Evolutionary conservation across 768 basidiomycete species (phyloP).

Genomic region (Gelatoporia subvermispora): DNA sequence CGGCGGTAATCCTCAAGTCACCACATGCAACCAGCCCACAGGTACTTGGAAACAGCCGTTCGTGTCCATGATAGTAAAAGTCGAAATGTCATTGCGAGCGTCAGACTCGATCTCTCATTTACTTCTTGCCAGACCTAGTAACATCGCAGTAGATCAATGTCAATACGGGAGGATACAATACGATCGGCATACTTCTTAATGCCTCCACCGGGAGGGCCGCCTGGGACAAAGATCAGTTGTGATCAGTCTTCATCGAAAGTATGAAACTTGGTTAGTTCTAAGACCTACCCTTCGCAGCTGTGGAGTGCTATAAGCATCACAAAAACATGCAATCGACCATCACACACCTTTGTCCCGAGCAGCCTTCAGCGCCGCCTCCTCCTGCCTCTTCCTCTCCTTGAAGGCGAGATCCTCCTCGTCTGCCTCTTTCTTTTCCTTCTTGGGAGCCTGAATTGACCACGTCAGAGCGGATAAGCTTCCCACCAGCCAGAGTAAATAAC

Average conservation of each 20-base stretch:
- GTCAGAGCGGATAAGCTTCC: not conserved
- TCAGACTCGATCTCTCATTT: constrained; percentile 17
- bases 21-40: too few species aligned
- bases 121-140: constrained; percentile 69
- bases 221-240: constrained; percentile 30
- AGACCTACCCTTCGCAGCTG: constrained; percentile 50
- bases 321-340: not conserved
- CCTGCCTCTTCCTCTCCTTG: constrained; percentile 74
- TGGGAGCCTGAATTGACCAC: constrained; percentile 53
- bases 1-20: too few species aligned
- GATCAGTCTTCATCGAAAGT: constrained; percentile 6
- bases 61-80: too few species aligned
- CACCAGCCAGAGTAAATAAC: constrained; percentile 28
- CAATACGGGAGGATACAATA: too few species aligned
- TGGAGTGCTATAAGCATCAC: constrained; percentile 1
- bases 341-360: constrained; percentile 66
- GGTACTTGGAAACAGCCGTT: too few species aligned
- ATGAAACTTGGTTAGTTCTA: constrained; percentile 10
- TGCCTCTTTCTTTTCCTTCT: constrained; percentile 74
- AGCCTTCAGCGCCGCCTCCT: constrained; percentile 67
- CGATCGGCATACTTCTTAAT: constrained; percentile 88
- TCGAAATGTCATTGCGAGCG: too few species aligned
- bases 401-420: constrained; percentile 68
- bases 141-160: not conserved
- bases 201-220: constrained; percentile 65